phyloP scores from a whole-genome alignment of 2,329 filamentous ascomycete genomes.

The Teratosphaeria nubilosa region DNA sequence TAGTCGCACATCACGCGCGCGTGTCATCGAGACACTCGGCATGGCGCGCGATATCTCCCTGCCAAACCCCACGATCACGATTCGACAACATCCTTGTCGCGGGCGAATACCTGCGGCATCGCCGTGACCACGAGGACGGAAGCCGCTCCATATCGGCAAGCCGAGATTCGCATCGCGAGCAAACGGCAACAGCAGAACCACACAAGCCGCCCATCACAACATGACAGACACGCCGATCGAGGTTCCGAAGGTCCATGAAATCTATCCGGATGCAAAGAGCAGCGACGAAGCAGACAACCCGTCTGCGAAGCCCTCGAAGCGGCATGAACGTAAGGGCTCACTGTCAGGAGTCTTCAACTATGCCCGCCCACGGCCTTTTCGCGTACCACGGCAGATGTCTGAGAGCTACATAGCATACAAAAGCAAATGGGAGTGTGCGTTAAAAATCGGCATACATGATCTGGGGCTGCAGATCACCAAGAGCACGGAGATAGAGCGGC shows the following conservation, averaged over 20 bases:
- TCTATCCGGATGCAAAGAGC: conserved; percentile 8
- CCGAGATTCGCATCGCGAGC: not conserved
- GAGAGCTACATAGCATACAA: conserved; percentile 23
- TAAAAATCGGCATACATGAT: conserved; percentile 23
- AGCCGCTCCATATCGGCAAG: not conserved
- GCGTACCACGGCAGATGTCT: conserved; percentile 23
- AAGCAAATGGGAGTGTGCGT: conserved; percentile 21
- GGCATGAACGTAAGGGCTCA: conserved; percentile 3
- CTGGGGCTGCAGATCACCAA: conserved; percentile 22
- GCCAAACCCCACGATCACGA: not conserved
- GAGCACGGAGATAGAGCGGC: conserved; percentile 17
- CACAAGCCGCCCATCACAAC: not conserved
- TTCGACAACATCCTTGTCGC: not conserved
- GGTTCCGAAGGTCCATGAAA: conserved; percentile 17
- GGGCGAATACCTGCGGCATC: not conserved
- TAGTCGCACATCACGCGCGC: not conserved
- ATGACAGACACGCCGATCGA: conserved; percentile 14
- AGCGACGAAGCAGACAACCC: conserved; percentile 1
- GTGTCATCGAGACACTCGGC: not conserved
- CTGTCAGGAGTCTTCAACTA: conserved; percentile 19
- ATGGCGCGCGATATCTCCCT: not conserved
- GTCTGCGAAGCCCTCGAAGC: not conserved
- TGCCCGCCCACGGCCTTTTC: conserved; percentile 24
- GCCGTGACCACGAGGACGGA: not conserved
- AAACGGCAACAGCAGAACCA: not conserved